phyloP scores from a whole-genome alignment of 768 basidiomycete species.

The Termitomyces sp. region DNA sequence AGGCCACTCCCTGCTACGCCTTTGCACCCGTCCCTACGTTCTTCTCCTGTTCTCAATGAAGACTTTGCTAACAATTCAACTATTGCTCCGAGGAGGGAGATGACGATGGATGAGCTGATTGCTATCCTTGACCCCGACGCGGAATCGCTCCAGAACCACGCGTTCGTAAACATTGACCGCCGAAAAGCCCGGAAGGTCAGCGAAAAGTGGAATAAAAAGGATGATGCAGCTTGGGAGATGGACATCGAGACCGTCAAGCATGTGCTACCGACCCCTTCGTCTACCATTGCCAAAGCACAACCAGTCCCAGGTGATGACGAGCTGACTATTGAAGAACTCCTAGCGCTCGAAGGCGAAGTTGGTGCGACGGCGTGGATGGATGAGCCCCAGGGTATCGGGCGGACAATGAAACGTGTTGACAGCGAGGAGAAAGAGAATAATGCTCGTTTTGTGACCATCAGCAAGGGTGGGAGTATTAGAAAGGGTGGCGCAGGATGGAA shows the following conservation, averaged over 20 bases:
- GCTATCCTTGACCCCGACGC: constrained; percentile 5
- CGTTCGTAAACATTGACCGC: constrained; percentile 1
- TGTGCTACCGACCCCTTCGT: neutral
- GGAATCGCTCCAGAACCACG: neutral
- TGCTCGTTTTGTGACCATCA: neutral
- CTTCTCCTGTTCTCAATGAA: neutral
- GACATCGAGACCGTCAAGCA: constrained; percentile 17
- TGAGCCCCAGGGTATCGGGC: neutral
- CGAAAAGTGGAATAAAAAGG: constrained; percentile 2
- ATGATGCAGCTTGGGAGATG: constrained; percentile 17
- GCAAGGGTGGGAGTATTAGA: neutral
- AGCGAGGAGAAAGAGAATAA: neutral
- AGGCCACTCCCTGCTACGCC: constrained; percentile 11
- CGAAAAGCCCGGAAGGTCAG: neutral
- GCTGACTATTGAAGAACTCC: constrained; percentile 18
- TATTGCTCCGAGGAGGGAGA: constrained; percentile 3
- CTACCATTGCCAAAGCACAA: neutral
- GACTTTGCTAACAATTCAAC: neutral
- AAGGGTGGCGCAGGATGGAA: constrained; percentile 3
- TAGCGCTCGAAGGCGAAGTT: constrained; percentile 9
- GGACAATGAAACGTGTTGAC: constrained; percentile 14
- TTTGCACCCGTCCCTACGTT: constrained; percentile 8
- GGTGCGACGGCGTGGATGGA: constrained; percentile 16
- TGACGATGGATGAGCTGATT: constrained; percentile 14
- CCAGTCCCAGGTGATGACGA: constrained; percentile 4